Evolutionary conservation across 805 yeast species (phyloP).

Genomic region (Kodamaea hsintzibuensis): DNA sequence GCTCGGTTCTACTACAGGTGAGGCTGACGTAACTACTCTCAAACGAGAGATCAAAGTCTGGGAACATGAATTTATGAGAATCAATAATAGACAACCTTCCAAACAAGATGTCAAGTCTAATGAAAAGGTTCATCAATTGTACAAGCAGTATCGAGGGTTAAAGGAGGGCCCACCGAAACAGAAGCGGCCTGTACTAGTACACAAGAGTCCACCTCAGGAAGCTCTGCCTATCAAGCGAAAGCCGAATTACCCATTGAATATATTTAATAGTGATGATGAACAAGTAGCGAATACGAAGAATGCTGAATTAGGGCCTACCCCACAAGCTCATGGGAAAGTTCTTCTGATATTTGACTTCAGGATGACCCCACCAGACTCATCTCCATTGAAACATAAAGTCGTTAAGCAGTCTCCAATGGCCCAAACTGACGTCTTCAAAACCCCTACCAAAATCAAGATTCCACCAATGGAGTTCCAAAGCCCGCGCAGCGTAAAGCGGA

Average conservation of each 20-base stretch:
- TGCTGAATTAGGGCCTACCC: constrained; percentile 78
- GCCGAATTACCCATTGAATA: neutral
- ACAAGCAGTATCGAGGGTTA: constrained; percentile 29
- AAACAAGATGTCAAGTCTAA: constrained; percentile 37
- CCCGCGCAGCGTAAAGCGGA: neutral
- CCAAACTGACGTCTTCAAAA: constrained; percentile 26
- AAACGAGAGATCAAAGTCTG: constrained; percentile 38
- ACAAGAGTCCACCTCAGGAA: neutral
- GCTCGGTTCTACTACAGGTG: neutral
- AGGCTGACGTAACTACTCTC: constrained; percentile 13
- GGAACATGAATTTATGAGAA: constrained; percentile 36
- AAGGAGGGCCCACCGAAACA: constrained; percentile 8
- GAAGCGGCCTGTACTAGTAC: neutral
- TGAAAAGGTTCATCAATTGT: constrained; percentile 27
- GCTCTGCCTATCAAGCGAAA: neutral
- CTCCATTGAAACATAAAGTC: constrained; percentile 30
- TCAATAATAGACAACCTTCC: constrained; percentile 30
- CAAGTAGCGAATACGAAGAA: neutral
- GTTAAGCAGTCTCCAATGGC: neutral
- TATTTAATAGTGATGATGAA: constrained; percentile 1
- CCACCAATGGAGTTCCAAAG: neutral
- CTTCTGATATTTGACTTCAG: constrained; percentile 67
- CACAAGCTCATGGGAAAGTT: constrained; percentile 78
- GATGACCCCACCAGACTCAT: constrained; percentile 45
- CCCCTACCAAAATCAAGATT: constrained; percentile 31